phyloP scores from a whole-genome alignment of 345 rosid species.

The Pugionium cornutum region DNA sequence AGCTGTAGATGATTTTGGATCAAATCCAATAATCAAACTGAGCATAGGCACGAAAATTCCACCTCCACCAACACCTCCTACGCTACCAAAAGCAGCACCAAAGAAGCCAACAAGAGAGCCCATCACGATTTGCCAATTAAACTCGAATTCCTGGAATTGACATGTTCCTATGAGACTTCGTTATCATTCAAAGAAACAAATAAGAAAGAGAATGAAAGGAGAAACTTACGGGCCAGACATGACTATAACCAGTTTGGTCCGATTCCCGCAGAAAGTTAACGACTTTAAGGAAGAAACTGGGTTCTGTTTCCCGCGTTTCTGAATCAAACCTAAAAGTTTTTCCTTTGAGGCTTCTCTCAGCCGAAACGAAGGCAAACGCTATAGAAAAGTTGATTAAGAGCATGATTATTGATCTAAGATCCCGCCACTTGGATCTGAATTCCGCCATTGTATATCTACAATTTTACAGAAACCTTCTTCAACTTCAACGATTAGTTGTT shows the following conservation, averaged over 20 bases:
- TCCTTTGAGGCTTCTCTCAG: conserved; percentile 51
- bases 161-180: background rate
- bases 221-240: conserved; percentile 72
- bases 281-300: conserved; percentile 40
- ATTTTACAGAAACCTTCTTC: too few relatives aligned
- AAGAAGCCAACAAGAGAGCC: conserved; percentile 73
- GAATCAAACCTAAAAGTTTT: conserved; percentile 23
- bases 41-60: conserved; percentile 91
- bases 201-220: background rate
- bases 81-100: conserved; percentile 92
- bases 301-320: conserved; percentile 30
- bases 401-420: conserved; percentile 43
- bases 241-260: conserved; percentile 52
- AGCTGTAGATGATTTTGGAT: conserved; percentile 79
- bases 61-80: conserved; percentile 91
- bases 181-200: background rate
- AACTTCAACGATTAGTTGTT: too few relatives aligned
- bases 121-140: conserved; percentile 67
- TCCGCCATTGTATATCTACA: conserved; percentile 42
- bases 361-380: conserved; percentile 54
- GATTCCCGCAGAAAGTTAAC: conserved; percentile 51
- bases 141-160: conserved; percentile 60
- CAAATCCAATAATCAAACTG: conserved; percentile 74
- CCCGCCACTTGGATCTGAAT: conserved; percentile 45
- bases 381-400: conserved; percentile 40